These are phyloP conservation scores for Rubroboletus satanas DNA, from an alignment of 768 basidiomycete species.

Conservation along the genomic window DNA sequence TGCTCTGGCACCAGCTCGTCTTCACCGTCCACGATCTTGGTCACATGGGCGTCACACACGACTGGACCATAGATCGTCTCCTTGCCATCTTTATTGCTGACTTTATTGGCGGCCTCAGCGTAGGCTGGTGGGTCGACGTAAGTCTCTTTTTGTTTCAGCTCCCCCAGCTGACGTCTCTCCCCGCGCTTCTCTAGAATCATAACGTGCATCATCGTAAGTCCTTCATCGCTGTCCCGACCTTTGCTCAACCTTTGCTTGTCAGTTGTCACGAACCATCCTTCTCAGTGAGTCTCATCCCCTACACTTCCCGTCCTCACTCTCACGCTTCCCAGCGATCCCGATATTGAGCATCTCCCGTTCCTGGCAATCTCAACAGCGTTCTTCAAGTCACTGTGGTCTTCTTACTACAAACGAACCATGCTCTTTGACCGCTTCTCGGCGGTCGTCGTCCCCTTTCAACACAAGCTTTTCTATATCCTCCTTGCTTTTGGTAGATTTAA, in stretches of 20 bases:
- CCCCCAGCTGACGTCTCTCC: conserved; percentile 4
- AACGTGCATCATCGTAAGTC: conserved; percentile 92
- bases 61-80: conserved; percentile 77
- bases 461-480: conserved; percentile 88
- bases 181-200: conserved; percentile 60
- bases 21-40: conserved; percentile 94
- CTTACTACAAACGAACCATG: conserved; percentile 91
- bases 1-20: conserved; percentile 93
- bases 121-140: conserved; percentile 98
- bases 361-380: conserved; percentile 89
- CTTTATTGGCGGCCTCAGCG: conserved; percentile 87
- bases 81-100: conserved; percentile 78
- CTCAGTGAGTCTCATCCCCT: conserved; percentile 59
- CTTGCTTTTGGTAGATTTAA: conserved; percentile 93
- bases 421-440: conserved; percentile 67
- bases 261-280: conserved; percentile 98
- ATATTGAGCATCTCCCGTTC: conserved; percentile 89
- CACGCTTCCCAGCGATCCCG: conserved; percentile 57
- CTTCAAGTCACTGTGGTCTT: conserved; percentile 83
- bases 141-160: conserved; percentile 35
- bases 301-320: conserved; percentile 1
- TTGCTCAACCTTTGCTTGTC: conserved; percentile 5
- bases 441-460: conserved; percentile 71
- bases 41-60: conserved; percentile 89
- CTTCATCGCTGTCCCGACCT: neutral